phyloP scores from a whole-genome alignment of 177 flowering plant species.

The Telopea speciosissima region DNA sequence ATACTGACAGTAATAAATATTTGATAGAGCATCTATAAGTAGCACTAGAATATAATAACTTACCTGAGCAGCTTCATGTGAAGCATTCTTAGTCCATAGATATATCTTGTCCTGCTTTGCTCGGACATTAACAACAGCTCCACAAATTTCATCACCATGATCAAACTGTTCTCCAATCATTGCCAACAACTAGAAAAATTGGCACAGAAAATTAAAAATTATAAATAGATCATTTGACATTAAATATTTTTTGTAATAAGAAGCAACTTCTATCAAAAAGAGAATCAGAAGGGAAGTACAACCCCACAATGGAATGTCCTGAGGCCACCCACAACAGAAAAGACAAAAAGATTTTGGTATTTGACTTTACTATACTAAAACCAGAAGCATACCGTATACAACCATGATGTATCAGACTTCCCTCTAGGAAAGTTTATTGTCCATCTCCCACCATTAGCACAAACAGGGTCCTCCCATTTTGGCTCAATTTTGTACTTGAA shows the following conservation, averaged over 20 bases:
- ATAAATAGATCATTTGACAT: neutral
- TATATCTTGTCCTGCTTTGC: slow-evolving; percentile 69
- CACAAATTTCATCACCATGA: slow-evolving; percentile 96
- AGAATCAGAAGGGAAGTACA: too few relatives aligned
- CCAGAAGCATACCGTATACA: slow-evolving; percentile 61
- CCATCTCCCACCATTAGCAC: slow-evolving; percentile 98
- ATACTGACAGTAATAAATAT: too few relatives aligned
- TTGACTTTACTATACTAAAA: neutral
- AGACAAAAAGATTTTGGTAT: too few relatives aligned
- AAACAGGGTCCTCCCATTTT: slow-evolving; percentile 96
- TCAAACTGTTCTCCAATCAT: slow-evolving; percentile 98
- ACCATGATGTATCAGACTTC: slow-evolving; percentile 76
- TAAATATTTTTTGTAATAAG: too few relatives aligned
- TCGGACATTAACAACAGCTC: slow-evolving; percentile 85
- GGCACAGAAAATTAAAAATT: slow-evolving; percentile 5
- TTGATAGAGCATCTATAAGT: neutral
- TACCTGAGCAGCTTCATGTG: slow-evolving; percentile 95
- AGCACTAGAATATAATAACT: neutral
- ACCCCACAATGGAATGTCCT: too few relatives aligned
- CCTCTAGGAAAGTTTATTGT: slow-evolving; percentile 48
- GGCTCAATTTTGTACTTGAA: slow-evolving; percentile 89
- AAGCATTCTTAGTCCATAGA: slow-evolving; percentile 92
- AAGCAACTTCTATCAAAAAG: too few relatives aligned
- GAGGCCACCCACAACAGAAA: too few relatives aligned
- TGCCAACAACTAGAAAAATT: slow-evolving; percentile 58